These are phyloP conservation scores for Lipomyces sp. DNA, from an alignment of 805 yeast species.

Conservation along the genomic window DNA sequence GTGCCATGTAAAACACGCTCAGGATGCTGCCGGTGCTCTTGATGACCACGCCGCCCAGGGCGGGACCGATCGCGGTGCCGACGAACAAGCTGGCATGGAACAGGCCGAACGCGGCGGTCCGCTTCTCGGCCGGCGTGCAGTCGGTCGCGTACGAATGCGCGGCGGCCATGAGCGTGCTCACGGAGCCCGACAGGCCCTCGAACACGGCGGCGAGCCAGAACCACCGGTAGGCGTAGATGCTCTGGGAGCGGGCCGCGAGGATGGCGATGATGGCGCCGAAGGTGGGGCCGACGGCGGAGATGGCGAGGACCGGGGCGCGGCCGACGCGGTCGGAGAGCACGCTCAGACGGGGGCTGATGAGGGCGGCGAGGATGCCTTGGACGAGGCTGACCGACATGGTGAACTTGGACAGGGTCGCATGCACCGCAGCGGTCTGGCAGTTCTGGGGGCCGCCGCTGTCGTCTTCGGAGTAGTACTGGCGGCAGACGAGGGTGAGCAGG, in stretches of 20 bases:
- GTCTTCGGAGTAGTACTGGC: conserved; percentile 11
- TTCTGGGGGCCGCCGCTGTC: background rate
- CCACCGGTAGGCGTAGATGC: conserved; percentile 26
- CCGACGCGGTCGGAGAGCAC: conserved; percentile 26
- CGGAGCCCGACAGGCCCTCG: conserved; percentile 61
- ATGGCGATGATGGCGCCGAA: conserved; percentile 9
- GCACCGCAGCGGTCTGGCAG: conserved; percentile 26
- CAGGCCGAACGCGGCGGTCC: conserved; percentile 41
- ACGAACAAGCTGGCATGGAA: conserved; percentile 34
- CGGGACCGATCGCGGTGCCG: conserved; percentile 33
- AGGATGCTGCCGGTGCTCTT: conserved; percentile 15
- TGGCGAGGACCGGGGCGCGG: conserved; percentile 17
- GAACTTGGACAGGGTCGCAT: conserved; percentile 18
- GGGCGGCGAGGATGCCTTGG: conserved; percentile 24
- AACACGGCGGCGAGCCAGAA: conserved; percentile 48
- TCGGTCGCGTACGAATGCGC: conserved; percentile 72
- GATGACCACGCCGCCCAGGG: conserved; percentile 30
- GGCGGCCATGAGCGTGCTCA: conserved; percentile 53
- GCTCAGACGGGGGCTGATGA: conserved; percentile 22
- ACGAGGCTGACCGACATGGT: conserved; percentile 15
- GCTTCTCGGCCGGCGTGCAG: conserved; percentile 57
- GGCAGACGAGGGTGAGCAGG: conserved; percentile 9
- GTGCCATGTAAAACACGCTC: conserved; percentile 11
- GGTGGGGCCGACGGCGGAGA: conserved; percentile 15
- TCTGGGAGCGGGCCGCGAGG: conserved; percentile 12